These are phyloP conservation scores for Pythium phragmiticola DNA, from an alignment of 352 stramenopile species.

Conservation along the genomic window DNA sequence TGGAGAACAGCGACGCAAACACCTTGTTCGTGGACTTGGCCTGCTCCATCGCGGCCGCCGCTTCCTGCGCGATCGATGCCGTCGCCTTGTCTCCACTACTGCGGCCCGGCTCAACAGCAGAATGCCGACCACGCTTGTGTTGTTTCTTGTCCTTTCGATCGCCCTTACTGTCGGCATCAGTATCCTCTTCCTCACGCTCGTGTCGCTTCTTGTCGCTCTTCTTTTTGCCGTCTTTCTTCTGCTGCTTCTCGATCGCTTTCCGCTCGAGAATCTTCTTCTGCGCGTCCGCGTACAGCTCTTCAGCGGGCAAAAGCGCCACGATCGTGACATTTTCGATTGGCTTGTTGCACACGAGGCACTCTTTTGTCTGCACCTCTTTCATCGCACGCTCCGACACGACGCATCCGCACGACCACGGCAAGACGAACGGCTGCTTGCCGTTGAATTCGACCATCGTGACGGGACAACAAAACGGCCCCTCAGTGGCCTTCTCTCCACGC, in stretches of 20 bases:
- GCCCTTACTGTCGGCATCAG: not conserved
- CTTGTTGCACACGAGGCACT: constrained; percentile 70
- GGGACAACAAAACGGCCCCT: constrained; percentile 51
- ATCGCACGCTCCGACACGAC: constrained; percentile 87
- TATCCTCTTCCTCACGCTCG: not conserved
- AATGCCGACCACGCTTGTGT: constrained; percentile 14
- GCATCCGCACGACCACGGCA: constrained; percentile 80
- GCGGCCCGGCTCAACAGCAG: constrained; percentile 8
- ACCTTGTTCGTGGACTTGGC: constrained; percentile 76
- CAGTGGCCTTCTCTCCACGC: constrained; percentile 5
- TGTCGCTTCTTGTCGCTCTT: constrained; percentile 33
- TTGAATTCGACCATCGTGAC: constrained; percentile 89
- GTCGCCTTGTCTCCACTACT: not conserved
- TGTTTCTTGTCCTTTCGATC: constrained; percentile 20
- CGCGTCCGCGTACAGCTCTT: constrained; percentile 54
- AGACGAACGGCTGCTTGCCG: constrained; percentile 83
- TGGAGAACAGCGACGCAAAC: constrained; percentile 81
- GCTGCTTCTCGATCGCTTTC: constrained; percentile 49
- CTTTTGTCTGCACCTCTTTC: constrained; percentile 73
- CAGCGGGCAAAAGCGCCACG: constrained; percentile 55
- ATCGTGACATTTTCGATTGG: constrained; percentile 51
- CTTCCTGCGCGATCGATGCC: constrained; percentile 50
- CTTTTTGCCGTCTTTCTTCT: constrained; percentile 51
- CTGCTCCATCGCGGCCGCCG: constrained; percentile 55
- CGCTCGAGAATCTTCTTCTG: constrained; percentile 45